Evolutionary conservation across 805 yeast genomes (phyloP).

Genomic region (Cyberlindnera maclurae): DNA sequence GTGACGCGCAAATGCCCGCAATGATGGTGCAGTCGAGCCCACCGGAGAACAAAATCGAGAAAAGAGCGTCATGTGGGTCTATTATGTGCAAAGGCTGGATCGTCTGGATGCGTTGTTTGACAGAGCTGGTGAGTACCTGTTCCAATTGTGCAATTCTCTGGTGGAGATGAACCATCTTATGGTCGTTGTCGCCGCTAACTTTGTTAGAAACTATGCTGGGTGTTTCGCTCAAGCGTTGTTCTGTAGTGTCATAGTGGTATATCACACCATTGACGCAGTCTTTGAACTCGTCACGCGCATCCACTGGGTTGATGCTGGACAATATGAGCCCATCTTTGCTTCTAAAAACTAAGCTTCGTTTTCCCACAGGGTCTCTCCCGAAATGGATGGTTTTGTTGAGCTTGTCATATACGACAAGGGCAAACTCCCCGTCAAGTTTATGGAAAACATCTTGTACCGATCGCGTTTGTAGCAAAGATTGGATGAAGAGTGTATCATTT

Average conservation of each 20-base stretch:
- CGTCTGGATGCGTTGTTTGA: slow-evolving; percentile 45
- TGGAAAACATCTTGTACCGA: slow-evolving; percentile 35
- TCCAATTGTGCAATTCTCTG: slow-evolving; percentile 20
- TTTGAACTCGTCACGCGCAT: slow-evolving; percentile 26
- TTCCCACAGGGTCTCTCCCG: slow-evolving; percentile 81
- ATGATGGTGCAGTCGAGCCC: slow-evolving; percentile 90
- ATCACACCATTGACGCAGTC: slow-evolving; percentile 54
- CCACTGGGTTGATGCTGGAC: slow-evolving; percentile 39
- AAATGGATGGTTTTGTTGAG: slow-evolving; percentile 43
- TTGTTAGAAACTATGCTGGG: slow-evolving; percentile 8
- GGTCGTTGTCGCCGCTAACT: slow-evolving; percentile 21
- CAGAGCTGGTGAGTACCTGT: slow-evolving; percentile 30
- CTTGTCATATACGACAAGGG: slow-evolving; percentile 48
- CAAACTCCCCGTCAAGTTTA: slow-evolving; percentile 73
- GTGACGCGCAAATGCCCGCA: slow-evolving; percentile 45
- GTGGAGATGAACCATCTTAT: slow-evolving; percentile 6
- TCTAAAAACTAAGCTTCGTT: slow-evolving; percentile 59
- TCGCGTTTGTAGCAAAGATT: slow-evolving; percentile 26
- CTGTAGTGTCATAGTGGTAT: slow-evolving; percentile 33
- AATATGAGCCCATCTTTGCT: slow-evolving; percentile 34
- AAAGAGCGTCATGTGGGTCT: slow-evolving; percentile 24
- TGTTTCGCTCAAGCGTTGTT: slow-evolving; percentile 13
- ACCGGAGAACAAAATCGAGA: slow-evolving; percentile 81
- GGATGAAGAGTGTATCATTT: slow-evolving; percentile 61
- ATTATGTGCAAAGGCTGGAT: slow-evolving; percentile 47